Evolutionary conservation across 257 asterid species (phyloP).

Genomic region (Knoxia roxburghii): DNA sequence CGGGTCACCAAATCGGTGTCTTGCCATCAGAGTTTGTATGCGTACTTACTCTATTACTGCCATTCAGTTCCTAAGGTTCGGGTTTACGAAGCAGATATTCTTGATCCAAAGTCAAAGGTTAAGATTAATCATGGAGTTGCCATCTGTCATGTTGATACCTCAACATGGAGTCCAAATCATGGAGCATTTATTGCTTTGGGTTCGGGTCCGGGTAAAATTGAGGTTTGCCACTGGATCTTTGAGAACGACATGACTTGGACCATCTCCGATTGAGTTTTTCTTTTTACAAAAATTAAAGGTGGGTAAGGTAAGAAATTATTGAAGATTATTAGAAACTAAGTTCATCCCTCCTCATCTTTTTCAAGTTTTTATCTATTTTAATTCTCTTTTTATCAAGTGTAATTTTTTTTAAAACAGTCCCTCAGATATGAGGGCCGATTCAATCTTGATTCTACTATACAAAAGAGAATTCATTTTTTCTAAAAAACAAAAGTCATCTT

Average conservation of each 20-base stretch:
- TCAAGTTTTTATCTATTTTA: no score
- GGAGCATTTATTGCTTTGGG: constrained; percentile 79
- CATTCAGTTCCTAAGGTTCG: constrained; percentile 90
- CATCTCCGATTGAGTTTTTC: constrained; percentile 42
- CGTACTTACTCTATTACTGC: constrained; percentile 70
- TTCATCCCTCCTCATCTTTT: no score
- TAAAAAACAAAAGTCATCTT: no score
- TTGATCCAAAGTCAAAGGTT: constrained; percentile 44
- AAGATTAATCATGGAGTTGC: constrained; percentile 76
- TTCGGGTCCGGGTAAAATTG: constrained; percentile 66
- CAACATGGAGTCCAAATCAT: constrained; percentile 71
- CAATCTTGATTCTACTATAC: no score
- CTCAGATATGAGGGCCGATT: no score
- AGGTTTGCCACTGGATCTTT: no score
- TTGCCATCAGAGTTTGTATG: constrained; percentile 76
- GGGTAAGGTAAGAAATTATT: no score
- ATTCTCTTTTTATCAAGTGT: no score
- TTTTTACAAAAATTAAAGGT: no score
- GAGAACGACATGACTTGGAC: constrained; percentile 86
- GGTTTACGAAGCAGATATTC: constrained; percentile 75
- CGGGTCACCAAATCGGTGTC: constrained; percentile 68
- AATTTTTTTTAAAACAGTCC: no score
- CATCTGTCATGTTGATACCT: constrained; percentile 78
- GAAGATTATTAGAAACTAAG: no score
- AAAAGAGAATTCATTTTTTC: no score